Evolutionary conservation across 148 eudicot species (phyloP).

Genomic region (Diospyros kaki): DNA sequence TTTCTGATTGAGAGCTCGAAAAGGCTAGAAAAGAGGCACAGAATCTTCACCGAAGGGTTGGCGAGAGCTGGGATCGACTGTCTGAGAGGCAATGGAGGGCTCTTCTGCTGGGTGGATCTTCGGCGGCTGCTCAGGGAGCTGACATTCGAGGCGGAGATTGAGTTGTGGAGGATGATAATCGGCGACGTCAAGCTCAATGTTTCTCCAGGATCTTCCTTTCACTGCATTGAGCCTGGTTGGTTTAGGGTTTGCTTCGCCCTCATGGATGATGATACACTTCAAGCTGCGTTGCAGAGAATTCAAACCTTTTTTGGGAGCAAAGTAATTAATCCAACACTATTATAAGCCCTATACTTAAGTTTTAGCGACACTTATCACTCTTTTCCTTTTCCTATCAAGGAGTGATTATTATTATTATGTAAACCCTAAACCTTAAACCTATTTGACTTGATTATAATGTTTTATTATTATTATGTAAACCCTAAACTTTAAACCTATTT

Average conservation of each 20-base stretch:
- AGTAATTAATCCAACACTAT: too few species aligned
- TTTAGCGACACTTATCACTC: too few species aligned
- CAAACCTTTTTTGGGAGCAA: neutral
- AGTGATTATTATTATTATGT: too few species aligned
- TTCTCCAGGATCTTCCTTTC: conserved; percentile 28
- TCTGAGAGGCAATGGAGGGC: conserved; percentile 20
- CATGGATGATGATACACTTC: conserved; percentile 11
- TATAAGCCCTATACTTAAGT: too few species aligned
- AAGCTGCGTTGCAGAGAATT: conserved; percentile 5
- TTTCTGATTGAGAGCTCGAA: conserved; percentile 9
- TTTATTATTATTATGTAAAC: too few species aligned
- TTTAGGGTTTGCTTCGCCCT: conserved; percentile 27
- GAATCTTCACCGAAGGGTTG: conserved; percentile 15
- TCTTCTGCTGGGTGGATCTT: conserved; percentile 27
- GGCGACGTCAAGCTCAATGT: conserved; percentile 19
- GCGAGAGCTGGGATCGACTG: conserved; percentile 12
- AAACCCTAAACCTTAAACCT: too few species aligned
- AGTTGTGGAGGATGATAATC: conserved; percentile 16
- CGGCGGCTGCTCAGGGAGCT: conserved; percentile 9
- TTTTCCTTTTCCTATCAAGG: too few species aligned
- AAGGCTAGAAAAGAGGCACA: conserved; percentile 14
- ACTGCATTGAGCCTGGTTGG: conserved; percentile 27
- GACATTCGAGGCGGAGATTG: conserved; percentile 16
- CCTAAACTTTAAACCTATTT: too few species aligned
- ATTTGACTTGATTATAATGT: too few species aligned